Evolutionary conservation across 2,329 filamentous ascomycete genomes (phyloP).

Genomic region (Colletotrichum sp.): DNA sequence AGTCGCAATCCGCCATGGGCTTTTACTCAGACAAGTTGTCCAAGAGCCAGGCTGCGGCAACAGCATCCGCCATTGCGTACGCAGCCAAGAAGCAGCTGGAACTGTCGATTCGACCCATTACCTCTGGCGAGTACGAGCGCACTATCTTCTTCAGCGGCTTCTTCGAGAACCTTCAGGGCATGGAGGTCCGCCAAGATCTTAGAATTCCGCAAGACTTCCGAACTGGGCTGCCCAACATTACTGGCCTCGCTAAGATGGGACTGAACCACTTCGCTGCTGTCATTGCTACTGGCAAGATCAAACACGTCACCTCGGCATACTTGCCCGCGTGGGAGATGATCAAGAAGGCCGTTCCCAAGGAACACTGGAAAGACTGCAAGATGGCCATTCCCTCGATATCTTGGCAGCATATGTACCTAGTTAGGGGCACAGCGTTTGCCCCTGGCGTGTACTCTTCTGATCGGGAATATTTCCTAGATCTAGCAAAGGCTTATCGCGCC

Average conservation of each 20-base stretch:
- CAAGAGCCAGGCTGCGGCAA: conserved; percentile 51
- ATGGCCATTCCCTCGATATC: conserved; percentile 59
- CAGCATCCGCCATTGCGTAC: conserved; percentile 64
- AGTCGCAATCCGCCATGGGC: conserved; percentile 26
- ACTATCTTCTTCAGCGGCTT: conserved; percentile 56
- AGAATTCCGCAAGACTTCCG: conserved; percentile 5
- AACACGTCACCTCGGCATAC: conserved; percentile 48
- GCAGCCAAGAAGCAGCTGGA: conserved; percentile 70
- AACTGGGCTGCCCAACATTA: not conserved
- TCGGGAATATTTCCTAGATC: conserved; percentile 66
- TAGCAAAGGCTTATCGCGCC: conserved; percentile 68
- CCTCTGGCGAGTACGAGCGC: conserved; percentile 71
- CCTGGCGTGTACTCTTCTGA: conserved; percentile 26
- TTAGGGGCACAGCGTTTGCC: conserved; percentile 25
- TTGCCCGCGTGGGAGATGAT: conserved; percentile 54
- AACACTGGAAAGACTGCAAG: conserved; percentile 56
- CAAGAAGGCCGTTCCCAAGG: conserved; percentile 49
- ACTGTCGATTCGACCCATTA: conserved; percentile 67
- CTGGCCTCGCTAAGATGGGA: not conserved
- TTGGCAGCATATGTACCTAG: conserved; percentile 41
- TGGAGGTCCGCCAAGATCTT: not conserved
- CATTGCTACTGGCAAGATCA: conserved; percentile 53
- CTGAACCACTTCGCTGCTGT: conserved; percentile 33
- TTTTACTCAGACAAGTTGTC: conserved; percentile 32
- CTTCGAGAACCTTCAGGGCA: conserved; percentile 46